Evolutionary conservation across 768 basidiomycete genomes (phyloP), one percentile per base, ranked within the genome.

Genomic region (Suillus clintonianus): DNA sequence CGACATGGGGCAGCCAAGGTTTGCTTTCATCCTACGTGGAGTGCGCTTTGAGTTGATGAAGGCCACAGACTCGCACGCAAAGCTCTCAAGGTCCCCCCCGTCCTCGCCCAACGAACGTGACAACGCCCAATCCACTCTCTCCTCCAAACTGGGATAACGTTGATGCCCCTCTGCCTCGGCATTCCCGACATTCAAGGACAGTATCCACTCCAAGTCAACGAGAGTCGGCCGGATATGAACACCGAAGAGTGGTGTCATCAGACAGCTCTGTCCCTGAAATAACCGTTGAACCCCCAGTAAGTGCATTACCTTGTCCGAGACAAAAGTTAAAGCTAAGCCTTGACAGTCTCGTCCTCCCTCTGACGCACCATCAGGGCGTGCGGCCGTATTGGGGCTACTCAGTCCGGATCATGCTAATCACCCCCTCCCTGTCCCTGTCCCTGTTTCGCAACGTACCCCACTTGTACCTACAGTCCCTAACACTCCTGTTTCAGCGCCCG

Each of bases 241-340:
- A 67, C 39, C 76, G 66, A 22, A 62, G 73, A 65, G 66, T 63
- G 0, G 55, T 69, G 17, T 75, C 76, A 30, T 77, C 76, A 37
- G 74, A 77, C 48, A 77, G 74, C 36, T 76, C 74, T 54, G 71
- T 76, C 59, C 74, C 74, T 67, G 74, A 77, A 56, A 76, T 76
- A 64, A 72, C 45, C 32, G 55, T 76, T 7, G 69, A 77, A 55
- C 68, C 74, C 58, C 74, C 74, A 64, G 74, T 76, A 66, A 69
- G 60, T 71, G 58, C n/a, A 45, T 62, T 19, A 48, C 42, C 57
- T 22, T 50, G 3, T 13, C 24, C 24, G 5, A 41, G 39, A 27
- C 17, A 37, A 22, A 27, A 3, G 9, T 17, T 24, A 43, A 43
- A 45, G 62, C 61, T 22, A 42, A 36, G n/a, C 3, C 57, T 63